Percentiles rank a stretch among this genome's conserved stretches.
These are phyloP conservation scores for Kuraishia capsulata DNA, from an alignment of 805 yeast species.

Conservation along the genomic window DNA sequence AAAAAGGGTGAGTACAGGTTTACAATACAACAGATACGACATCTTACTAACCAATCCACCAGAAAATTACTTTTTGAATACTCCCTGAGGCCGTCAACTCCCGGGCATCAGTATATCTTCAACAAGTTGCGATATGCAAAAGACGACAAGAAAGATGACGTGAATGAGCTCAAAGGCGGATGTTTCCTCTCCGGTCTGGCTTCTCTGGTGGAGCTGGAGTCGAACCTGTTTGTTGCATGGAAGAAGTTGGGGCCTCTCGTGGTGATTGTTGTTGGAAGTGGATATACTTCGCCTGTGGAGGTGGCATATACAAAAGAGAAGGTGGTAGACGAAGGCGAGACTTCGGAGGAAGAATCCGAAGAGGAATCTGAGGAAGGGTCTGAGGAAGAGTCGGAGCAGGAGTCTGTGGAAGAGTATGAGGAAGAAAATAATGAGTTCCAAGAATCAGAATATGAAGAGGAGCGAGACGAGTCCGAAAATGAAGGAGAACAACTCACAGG, in stretches of 20 bases:
- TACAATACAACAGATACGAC: background rate
- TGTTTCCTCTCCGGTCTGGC: background rate
- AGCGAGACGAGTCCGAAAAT: constrained; percentile 2
- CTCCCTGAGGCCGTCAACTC: constrained; percentile 13
- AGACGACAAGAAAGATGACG: background rate
- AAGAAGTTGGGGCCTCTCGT: constrained; percentile 8
- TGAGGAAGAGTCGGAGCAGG: constrained; percentile 6
- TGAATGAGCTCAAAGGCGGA: background rate
- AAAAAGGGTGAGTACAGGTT: constrained; percentile 16
- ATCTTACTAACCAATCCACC: constrained; percentile 1
- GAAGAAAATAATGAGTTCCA: constrained; percentile 2
- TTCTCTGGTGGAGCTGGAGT: constrained; percentile 9
- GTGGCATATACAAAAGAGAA: constrained; percentile 1
- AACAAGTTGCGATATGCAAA: constrained; percentile 9
- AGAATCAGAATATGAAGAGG: constrained; percentile 4
- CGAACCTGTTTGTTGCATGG: constrained; percentile 12
- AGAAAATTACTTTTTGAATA: constrained; percentile 18
- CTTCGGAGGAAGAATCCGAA: constrained; percentile 17
- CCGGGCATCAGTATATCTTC: constrained; percentile 16
- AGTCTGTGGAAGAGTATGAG: constrained; percentile 3
- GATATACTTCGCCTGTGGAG: background rate
- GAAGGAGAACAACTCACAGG: constrained; percentile 1
- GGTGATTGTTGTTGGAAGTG: constrained; percentile 6
- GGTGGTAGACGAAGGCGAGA: constrained; percentile 17
- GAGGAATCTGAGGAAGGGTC: constrained; percentile 13